phyloP scores from a whole-genome alignment of 352 stramenopile species.

The Globisporangium cystogenes region DNA sequence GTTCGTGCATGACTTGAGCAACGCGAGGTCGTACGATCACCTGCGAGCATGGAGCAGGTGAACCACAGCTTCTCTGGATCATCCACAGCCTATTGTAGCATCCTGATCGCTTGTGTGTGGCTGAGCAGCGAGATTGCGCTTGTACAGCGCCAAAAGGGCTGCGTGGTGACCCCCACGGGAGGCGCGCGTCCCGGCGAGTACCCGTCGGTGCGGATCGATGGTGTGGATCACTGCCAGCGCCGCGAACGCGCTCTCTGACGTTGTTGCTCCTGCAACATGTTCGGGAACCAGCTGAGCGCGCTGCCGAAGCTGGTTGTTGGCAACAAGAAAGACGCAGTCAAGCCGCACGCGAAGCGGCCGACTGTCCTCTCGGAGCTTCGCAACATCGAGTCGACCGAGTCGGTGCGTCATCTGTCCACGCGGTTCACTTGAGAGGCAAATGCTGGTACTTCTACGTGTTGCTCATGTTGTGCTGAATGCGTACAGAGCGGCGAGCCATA shows the following conservation, averaged over 20 bases:
- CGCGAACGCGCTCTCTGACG: not conserved
- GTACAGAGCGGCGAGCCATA: slow-evolving; percentile 51
- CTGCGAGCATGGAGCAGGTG: slow-evolving; percentile 45
- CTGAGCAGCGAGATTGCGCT: slow-evolving; percentile 31
- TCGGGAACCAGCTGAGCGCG: slow-evolving; percentile 23
- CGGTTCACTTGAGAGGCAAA: not conserved
- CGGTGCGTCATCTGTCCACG: slow-evolving; percentile 25
- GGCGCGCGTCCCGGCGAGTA: slow-evolving; percentile 21
- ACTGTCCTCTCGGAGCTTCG: slow-evolving; percentile 34
- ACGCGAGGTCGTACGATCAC: slow-evolving; percentile 70
- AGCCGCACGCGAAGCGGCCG: slow-evolving; percentile 22
- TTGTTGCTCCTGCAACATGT: too few species aligned
- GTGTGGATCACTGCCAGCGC: too few species aligned
- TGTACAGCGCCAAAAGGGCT: slow-evolving; percentile 46
- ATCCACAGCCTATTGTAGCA: not conserved
- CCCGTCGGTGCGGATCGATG: slow-evolving; percentile 21
- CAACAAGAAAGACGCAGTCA: slow-evolving; percentile 68
- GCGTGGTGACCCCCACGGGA: slow-evolving; percentile 34
- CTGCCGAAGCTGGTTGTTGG: slow-evolving; percentile 79
- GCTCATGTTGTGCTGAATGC: not conserved
- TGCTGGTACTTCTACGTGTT: not conserved
- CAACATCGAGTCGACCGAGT: slow-evolving; percentile 45
- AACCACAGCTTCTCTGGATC: not conserved
- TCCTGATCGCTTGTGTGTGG: not conserved
- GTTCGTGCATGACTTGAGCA: slow-evolving; percentile 80